Evolutionary conservation across 1,139 yeast genomes (phyloP), one percentile per base, ranked within the genome.

Genomic region (Geotrichum bryndzae): DNA sequence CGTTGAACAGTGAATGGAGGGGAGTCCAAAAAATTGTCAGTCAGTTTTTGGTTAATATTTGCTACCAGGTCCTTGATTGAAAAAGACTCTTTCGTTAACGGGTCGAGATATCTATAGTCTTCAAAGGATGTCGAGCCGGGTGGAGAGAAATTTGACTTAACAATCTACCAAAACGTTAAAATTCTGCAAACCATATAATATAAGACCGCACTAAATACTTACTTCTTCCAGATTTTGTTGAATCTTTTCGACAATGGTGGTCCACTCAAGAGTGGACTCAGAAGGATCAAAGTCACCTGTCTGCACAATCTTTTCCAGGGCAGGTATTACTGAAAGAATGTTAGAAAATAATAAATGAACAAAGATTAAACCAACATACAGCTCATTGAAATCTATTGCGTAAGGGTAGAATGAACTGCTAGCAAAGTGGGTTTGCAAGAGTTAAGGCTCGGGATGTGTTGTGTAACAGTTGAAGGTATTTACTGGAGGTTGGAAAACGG

Each of bases 1-100:
- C 90, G 72, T 56, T 79, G 77, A 1, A 84, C 68, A 0, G 89
- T 85, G 70, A 84, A 86, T 0, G 90, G 90, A 0, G 89, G 86
- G 1, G 70, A 63, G 0, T 67, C 65, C 0, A 63, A 27, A 66
- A 81, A 83, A 50, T 68, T 69, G 2, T 58, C 64, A 0, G 61
- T 51, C 48, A 82, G 67, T 33, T 69, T 65, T 0, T 61, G 57
- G 18, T 69, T 61, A 11, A 77, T 65, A 7, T 69, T 66, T n/a
- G 51, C 56, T 2, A 63, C 63, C 60, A 69, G 65, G 15, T 67
- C 65, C 3, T 66, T 67, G 1, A 72, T 63, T 0, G 74, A 67
- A 35, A 68, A 59, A 5, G 62, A 54, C 46, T 64, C 65, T 18
- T 63, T 65, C 1, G 72, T 68, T 23, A 72, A 61, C 8, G 73